phyloP scores from a whole-genome alignment of 768 basidiomycete genomes.

The Grammothele lineata region DNA sequence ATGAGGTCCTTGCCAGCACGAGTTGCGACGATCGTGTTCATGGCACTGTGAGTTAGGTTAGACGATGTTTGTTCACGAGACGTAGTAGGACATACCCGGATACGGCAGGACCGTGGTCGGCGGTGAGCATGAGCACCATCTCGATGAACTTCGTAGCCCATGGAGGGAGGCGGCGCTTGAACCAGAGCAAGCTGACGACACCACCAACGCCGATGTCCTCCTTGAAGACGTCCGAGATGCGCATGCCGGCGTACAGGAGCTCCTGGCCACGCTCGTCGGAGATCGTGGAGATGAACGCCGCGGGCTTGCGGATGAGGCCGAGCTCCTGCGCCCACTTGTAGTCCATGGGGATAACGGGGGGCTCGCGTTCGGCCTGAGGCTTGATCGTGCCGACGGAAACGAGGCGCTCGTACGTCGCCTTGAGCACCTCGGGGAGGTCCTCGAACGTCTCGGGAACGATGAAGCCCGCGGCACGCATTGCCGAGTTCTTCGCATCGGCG shows the following conservation, averaged over 20 bases:
- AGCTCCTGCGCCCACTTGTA: slow-evolving; percentile 99
- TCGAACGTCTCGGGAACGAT: slow-evolving; percentile 98
- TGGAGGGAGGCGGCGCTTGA: slow-evolving; percentile 88
- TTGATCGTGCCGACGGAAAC: slow-evolving; percentile 64
- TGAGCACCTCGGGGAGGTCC: slow-evolving; percentile 82
- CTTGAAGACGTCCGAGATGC: slow-evolving; percentile 98
- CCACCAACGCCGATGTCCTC: slow-evolving; percentile 96
- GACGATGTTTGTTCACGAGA: no score
- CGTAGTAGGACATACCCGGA: slow-evolving; percentile 55
- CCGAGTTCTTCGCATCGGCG: slow-evolving; percentile 95
- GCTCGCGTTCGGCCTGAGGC: slow-evolving; percentile 75
- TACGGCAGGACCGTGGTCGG: slow-evolving; percentile 97
- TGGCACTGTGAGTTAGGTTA: slow-evolving; percentile 48
- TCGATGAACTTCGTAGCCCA: slow-evolving; percentile 99
- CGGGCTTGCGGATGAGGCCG: slow-evolving; percentile 96
- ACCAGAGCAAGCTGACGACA: slow-evolving; percentile 95
- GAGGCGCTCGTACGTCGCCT: slow-evolving; percentile 80
- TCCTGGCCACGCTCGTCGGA: slow-evolving; percentile 99
- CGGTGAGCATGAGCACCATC: slow-evolving; percentile 99
- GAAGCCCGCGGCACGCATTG: slow-evolving; percentile 93
- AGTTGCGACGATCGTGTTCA: slow-evolving; percentile 99
- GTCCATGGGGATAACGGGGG: slow-evolving; percentile 99
- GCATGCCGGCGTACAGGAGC: slow-evolving; percentile 97
- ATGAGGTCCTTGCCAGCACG: slow-evolving; percentile 99
- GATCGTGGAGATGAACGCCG: slow-evolving; percentile 98